Base-by-base conservation (phyloP, 2,329 filamentous ascomycete species). In the Venturia carpophila region DNA sequence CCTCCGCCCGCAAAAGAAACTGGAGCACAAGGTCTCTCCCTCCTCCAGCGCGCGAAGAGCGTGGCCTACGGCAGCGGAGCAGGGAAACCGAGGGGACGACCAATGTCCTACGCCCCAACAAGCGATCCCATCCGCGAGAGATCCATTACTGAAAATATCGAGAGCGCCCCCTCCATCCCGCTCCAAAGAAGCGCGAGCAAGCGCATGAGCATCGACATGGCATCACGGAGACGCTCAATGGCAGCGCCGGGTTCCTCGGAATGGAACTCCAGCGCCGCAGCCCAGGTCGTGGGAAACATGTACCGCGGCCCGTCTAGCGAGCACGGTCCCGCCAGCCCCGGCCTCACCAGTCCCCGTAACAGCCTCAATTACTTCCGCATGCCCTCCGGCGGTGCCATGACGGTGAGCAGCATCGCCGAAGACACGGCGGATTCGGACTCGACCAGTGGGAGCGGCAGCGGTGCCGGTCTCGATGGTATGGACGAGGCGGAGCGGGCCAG, bases 201-300 rank as follows among this genome's bases (percentile, higher is more conserved):
- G 79, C 75, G 77, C 52, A 73, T 72, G 42, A 72, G 75, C 41
- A 49, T 58, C 13, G 60, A 62, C 21, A 39, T 66, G 21, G 37
- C 55, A 19, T 10, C 47, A 21, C 19, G 49, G 27, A 27, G 61
- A 19, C 34, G 64, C 11, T 24, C 55, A 17, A 55, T 55, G 47
- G 43, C 49, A 42, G 34, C n/a, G 17, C 62, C 75, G 77, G 17
- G 77, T 74, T 43, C 79, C 78, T 13, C 37, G 11, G 79, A 81
- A 45, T 76, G 77, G 69, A 72, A 71, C 10, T 2, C 52, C 52
- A 70, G 69, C 41, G 65, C 70, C 21, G 87, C 86, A 21, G 89
- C 87, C 10, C 88, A 90, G 9, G 85, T 83, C 39, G 88, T 96
- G 61, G 91, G 90, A 71, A 92, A 92, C 75, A 96, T 96, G 89